phyloP scores from a whole-genome alignment of 345 rosid species.

The Citrus cavaleriei region DNA sequence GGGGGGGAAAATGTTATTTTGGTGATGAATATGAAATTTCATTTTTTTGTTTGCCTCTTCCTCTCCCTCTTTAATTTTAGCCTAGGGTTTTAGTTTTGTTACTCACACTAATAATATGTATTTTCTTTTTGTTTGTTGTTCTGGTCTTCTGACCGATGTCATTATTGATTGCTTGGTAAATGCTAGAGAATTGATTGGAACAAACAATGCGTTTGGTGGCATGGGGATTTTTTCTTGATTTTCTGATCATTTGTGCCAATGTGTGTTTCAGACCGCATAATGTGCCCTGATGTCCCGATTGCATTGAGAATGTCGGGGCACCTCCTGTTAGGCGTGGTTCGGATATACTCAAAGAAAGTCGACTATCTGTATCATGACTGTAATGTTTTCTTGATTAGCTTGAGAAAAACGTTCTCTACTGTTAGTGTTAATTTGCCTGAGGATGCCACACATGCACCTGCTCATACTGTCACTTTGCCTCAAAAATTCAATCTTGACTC shows the following conservation, averaged over 20 bases:
- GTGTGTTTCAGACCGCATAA: conserved; percentile 48
- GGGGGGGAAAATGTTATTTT: background rate
- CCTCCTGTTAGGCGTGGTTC: conserved; percentile 83
- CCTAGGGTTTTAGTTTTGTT: background rate
- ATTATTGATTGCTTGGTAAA: background rate
- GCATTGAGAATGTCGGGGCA: conserved; percentile 84
- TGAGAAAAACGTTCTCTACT: conserved; percentile 54
- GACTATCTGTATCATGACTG: conserved; percentile 82
- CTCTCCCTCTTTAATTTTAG: background rate
- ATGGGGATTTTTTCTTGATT: background rate
- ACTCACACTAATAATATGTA: background rate
- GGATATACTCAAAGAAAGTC: conserved; percentile 85
- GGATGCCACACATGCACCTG: conserved; percentile 61
- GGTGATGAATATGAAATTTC: background rate
- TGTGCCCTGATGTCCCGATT: conserved; percentile 70
- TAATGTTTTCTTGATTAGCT: conserved; percentile 32
- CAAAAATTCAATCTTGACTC: conserved; percentile 65
- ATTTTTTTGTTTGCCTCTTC: background rate
- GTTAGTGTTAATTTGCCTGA: conserved; percentile 62
- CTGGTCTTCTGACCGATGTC: background rate
- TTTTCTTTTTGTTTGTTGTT: no score
- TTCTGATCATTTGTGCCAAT: background rate
- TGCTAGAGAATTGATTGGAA: background rate
- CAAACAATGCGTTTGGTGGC: background rate
- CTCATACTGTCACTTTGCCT: conserved; percentile 72